Conservation (phyloP, 2,329 filamentous ascomycete genomes). For the Colletotrichum noveboracense region DNA sequence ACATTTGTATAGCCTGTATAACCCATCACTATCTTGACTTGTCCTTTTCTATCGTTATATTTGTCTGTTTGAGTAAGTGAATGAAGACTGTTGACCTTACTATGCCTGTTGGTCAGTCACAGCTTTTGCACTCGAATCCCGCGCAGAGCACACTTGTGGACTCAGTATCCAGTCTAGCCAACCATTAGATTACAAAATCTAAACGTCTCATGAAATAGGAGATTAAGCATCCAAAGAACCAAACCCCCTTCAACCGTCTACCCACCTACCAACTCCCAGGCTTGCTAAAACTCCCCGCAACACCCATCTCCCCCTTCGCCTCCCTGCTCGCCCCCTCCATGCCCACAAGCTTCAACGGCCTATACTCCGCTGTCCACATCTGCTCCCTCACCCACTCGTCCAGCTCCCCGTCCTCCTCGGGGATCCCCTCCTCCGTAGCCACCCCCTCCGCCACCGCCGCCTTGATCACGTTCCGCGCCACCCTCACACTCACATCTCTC, state of each 20-base stretch:
- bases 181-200: background rate
- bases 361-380: constrained; percentile 80
- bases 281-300: constrained; percentile 43
- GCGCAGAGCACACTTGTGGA: background rate
- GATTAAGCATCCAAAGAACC: too few relatives aligned
- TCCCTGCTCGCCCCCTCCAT: constrained; percentile 56
- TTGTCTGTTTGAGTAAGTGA: too few relatives aligned
- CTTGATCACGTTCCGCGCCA: constrained; percentile 77
- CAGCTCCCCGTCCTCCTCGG: constrained; percentile 56
- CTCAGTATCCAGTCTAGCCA: background rate
- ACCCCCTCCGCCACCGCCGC: constrained; percentile 73
- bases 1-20: too few relatives aligned
- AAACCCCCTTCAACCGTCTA: background rate
- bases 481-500: constrained; percentile 75
- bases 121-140: background rate
- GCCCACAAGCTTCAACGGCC: constrained; percentile 64
- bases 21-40: too few relatives aligned
- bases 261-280: constrained; percentile 2
- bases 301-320: constrained; percentile 64
- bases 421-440: constrained; percentile 69
- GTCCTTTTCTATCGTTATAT: too few relatives aligned
- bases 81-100: background rate
- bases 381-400: constrained; percentile 78
- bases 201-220: background rate
- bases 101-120: background rate